Evolutionary conservation across 1,139 yeast species (phyloP), one percentile per base, ranked within the genome.

Genomic region (Zygotorulaspora mrakii): DNA sequence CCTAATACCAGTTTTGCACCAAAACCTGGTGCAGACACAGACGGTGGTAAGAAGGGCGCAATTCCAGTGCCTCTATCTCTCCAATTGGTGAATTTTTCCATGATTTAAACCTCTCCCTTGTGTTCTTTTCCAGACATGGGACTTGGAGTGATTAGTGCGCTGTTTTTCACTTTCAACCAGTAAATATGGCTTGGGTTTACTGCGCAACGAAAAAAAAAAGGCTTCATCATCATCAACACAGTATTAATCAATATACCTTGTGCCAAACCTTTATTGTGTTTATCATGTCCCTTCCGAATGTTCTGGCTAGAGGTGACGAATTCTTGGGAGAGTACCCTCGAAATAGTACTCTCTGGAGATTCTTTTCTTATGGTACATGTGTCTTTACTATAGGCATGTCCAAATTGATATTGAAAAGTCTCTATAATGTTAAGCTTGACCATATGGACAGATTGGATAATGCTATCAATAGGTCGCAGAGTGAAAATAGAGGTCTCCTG

Each of bases 1-100:
- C 39, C 25, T 16, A 37, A 39, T 2, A 37, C 31, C 13, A 51
- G 24, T 34, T 53, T 50, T 16, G 51, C 34, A 33, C 50, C 35
- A 14, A 49, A 26, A 17, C 46, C 46, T 9, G 49, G 23, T 13
- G 31, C 37, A 35, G 55, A 43, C 18, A 49, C 25, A 52, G 62
- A 30, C 14, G 49, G 59, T 0, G 88, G 87, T 66, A 79, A 68
- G 48, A 82, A 83, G 2, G 94, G 94, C 1, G 87, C 76, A 12
- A 82, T 80, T n/a, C 94, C 94, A 2, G 91, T 82, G 2, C 86
- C 86, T 51, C 77, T 81, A 54, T 83, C 94, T 59, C 89, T 73
- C 77, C 81, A 83, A 45, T 71, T 71, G 26, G 86, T 77, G 62
- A 75, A 82, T 63, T 82, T 82, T 61, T 82, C 94, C 94, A 82